A percentile compares a stretch with the other conserved stretches of the same genome.
Conservation (phyloP, 2,329 filamentous ascomycete genomes). For the Parastagonospora avenae region DNA sequence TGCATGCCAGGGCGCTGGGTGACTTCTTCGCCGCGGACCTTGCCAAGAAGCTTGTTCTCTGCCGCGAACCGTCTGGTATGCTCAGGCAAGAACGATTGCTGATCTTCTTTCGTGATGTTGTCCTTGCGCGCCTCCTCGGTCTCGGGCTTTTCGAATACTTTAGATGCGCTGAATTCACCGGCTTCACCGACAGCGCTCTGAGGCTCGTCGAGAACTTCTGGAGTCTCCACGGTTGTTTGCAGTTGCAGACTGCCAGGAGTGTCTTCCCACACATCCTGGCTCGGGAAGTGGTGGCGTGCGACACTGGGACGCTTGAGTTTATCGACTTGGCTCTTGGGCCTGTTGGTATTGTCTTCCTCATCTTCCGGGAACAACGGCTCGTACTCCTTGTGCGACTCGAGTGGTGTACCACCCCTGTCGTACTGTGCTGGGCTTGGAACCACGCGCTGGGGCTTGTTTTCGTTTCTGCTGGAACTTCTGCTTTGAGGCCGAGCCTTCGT, state of each 20-base stretch:
- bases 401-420: constrained; percentile 65
- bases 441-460: constrained; percentile 59
- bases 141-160: constrained; percentile 53
- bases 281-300: constrained; percentile 75
- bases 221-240: constrained; percentile 80
- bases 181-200: constrained; percentile 44
- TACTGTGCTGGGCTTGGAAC: constrained; percentile 48
- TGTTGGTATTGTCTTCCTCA: constrained; percentile 68
- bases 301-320: constrained; percentile 61
- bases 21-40: constrained; percentile 53
- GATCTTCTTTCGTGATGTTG: constrained; percentile 48
- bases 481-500: constrained; percentile 60
- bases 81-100: constrained; percentile 51
- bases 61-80: constrained; percentile 61
- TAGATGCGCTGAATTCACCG: constrained; percentile 39
- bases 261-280: constrained; percentile 97
- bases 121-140: constrained; percentile 58
- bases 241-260: constrained; percentile 82
- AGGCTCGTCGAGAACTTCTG: constrained; percentile 64
- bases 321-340: constrained; percentile 58
- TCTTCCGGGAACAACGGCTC: constrained; percentile 86
- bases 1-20: constrained; percentile 58
- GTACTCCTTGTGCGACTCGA: constrained; percentile 91
- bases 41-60: constrained; percentile 60
- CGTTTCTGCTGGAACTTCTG: constrained; percentile 56